phyloP scores from a whole-genome alignment of 2,329 filamentous ascomycete genomes.

The Pseudogymnoascus sp. region DNA sequence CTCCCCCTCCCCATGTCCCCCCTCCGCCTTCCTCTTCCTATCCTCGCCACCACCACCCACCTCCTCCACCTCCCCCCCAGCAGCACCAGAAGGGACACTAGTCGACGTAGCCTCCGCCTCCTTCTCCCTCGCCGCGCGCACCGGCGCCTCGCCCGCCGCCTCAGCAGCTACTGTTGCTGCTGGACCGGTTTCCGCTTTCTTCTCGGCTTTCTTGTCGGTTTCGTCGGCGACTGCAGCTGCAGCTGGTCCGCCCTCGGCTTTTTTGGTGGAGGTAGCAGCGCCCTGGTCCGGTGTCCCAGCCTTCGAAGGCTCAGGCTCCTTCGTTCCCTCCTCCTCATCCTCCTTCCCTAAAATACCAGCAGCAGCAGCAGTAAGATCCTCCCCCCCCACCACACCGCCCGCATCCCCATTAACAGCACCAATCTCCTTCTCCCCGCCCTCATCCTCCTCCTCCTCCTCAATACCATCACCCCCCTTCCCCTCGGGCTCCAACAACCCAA shows the following conservation, averaged over 20 bases:
- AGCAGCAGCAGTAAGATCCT: neutral
- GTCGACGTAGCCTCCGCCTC: neutral
- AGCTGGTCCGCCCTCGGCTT: neutral
- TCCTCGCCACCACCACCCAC: neutral
- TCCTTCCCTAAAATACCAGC: neutral
- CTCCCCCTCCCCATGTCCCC: neutral
- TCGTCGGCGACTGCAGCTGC: neutral
- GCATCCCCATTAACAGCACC: constrained; percentile 14
- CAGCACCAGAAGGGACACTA: neutral
- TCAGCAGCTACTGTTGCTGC: neutral
- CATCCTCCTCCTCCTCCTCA: constrained; percentile 15
- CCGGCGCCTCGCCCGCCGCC: neutral
- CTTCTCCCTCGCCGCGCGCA: neutral
- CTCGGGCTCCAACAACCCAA: constrained; percentile 29
- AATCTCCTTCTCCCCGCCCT: constrained; percentile 13
- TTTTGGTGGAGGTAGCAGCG: neutral
- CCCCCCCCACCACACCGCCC: neutral
- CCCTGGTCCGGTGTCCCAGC: neutral
- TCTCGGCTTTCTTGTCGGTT: neutral
- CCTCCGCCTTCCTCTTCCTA: neutral
- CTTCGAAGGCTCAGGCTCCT: neutral
- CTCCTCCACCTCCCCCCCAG: neutral
- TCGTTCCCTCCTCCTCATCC: constrained; percentile 9
- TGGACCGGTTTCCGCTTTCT: neutral
- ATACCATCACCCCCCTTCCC: constrained; percentile 1